Base-by-base conservation (phyloP, 2,329 filamentous ascomycete species). In the Pseudogymnoascus sp. region DNA sequence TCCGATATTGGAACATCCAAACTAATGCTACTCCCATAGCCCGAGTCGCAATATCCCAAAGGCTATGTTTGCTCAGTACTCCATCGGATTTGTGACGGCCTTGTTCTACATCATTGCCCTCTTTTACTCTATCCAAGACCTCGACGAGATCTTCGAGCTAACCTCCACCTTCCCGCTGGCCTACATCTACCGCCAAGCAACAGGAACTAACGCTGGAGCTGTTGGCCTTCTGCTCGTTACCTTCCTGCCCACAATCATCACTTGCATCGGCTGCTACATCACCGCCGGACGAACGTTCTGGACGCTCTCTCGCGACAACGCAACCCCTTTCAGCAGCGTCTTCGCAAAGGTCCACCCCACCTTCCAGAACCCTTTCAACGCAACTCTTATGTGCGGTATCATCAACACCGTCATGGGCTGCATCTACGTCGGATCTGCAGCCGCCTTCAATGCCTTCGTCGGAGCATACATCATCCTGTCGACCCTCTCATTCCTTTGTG, bases 371-470 rank as follows among this genome's bases (percentile, higher is more conserved):
- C 83, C 83, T 0, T 77, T 82, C 64, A 79, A 81, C 65, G 81
- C 83, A 0, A 84, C 81, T 0, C 65, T 85, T 6, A 74, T 76
- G 5, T 80, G 79, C 75, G 72, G 76, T 13, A 66, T 73, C 47
- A 71, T 79, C 61, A 79, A 80, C 16, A 83, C 83, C 0, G 71
- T 85, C 1, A 76, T 89, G 0, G 85, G 84, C 0, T 79, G 77
- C 61, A 84, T 89, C 47, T 88, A 88, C 66, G 78, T 89, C 0
- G 86, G 83, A 24, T 83, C 78, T 66, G 80, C 78, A 1, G 86
- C 84, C 0, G 86, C 86, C 0, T 89, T 89, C 74, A 81, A 82
- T 40, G 85, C 85, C 0, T 82, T 89, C 19, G 81, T 88, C 11
- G 84, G 83, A 8, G 80, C 76, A 0, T 85, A 82, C 70, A 78